phyloP scores from a whole-genome alignment of 768 basidiomycete genomes.

The Suillus luteus region DNA sequence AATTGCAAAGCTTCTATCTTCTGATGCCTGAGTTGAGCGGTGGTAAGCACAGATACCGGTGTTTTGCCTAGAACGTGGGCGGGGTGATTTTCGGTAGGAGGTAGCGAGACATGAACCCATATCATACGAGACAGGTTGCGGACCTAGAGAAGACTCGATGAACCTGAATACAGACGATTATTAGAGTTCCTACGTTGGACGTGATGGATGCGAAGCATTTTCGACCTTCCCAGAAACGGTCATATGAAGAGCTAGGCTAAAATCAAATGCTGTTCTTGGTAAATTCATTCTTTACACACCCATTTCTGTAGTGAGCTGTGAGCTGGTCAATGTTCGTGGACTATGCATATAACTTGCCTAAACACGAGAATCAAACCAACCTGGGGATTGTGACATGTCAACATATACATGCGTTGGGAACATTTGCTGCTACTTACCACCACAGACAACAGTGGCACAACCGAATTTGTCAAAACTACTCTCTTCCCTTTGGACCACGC shows the following conservation, averaged over 20 bases:
- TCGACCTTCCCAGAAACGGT: conserved; percentile 87
- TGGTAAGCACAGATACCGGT: conserved; percentile 45
- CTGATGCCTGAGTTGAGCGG: conserved; percentile 54
- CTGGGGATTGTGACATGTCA: conserved; percentile 37
- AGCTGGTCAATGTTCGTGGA: background rate
- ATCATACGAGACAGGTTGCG: conserved; percentile 77
- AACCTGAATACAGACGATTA: background rate
- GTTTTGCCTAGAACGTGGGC: conserved; percentile 53
- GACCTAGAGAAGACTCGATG: conserved; percentile 36
- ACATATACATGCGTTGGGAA: background rate
- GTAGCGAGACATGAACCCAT: conserved; percentile 78
- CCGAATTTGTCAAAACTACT: conserved; percentile 74
- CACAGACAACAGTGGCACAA: conserved; percentile 86
- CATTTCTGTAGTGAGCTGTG: conserved; percentile 48
- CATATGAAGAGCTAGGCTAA: conserved; percentile 70
- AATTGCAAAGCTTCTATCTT: conserved; percentile 76
- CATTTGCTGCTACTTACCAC: conserved; percentile 58
- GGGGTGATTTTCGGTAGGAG: conserved; percentile 51
- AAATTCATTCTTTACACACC: conserved; percentile 43
- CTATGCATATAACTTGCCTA: conserved; percentile 47
- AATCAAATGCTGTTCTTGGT: conserved; percentile 11
- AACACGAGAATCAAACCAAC: conserved; percentile 90
- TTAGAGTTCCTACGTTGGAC: conserved; percentile 49
- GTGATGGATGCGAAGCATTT: conserved; percentile 77
- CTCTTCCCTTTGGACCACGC: conserved; percentile 56